Base-by-base conservation (phyloP, 352 stramenopile genomes). In the Globisporangium apiculatum region DNA sequence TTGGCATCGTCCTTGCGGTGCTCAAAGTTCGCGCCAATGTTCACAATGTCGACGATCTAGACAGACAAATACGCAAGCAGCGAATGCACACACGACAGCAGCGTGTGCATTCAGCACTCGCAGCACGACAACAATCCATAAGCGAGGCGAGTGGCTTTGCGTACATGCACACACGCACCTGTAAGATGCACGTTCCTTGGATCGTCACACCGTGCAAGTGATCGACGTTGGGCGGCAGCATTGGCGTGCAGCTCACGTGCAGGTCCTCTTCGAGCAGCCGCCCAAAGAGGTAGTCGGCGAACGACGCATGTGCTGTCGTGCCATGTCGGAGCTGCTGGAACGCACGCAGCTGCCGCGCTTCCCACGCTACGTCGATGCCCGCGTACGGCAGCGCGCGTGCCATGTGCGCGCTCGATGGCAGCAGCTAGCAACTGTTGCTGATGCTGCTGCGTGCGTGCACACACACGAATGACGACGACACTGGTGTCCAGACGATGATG, bases 21-120 rank as follows among this genome's bases (percentile, higher is more conserved):
- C 61, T 91, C 79, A 40, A 76, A 78, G 59, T 72, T 89, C n/a
- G 82, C 80, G 43, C 76, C 79, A 55, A 94, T 83, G 49, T 94
- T 94, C 48, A 79, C 77, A 10, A 89, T 67, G 57, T 94, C 81
- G 37, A 94, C 79, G 40, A 93, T 70, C 83, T 91, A 52, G 18
- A 24, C 18, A 24, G 18, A 24, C 18, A 24, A 24, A 24, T 24
- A 24, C 18, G 18, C 18, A 24, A 24, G 18, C 18, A 24, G 18
- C 18, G 18, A 24, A 24, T 24, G 18, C 18, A 24, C 18, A 24
- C 18, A 24, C 1, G 18, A 24, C 18, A 24, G 18, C 18, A 24
- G 18, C 18, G 18, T 24, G 18, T 24, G 18, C 18, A 24, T 1
- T 24, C 18, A 24, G 18, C 18, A 24, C 18, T 24, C 18, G 18